Percentiles rank a stretch among this genome's conserved stretches.
Conservation (phyloP, 2,329 filamentous ascomycete species). For the Arthrobotrys sphaeroides region DNA sequence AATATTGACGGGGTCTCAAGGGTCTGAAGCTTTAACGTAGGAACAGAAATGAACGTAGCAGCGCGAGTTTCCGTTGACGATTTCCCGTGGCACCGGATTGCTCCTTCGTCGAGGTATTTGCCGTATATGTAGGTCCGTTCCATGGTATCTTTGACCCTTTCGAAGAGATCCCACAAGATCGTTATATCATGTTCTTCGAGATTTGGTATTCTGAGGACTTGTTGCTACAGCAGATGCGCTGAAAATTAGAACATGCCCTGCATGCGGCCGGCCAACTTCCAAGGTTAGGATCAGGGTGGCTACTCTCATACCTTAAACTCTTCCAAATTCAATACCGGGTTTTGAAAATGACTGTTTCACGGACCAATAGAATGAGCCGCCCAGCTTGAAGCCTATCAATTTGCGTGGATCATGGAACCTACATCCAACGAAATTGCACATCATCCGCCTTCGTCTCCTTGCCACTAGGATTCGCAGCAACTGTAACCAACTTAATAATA, state of each 20-base stretch:
- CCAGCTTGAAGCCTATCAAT: background rate
- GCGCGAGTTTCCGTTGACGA: background rate
- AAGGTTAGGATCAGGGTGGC: too few species aligned
- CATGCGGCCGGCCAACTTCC: background rate
- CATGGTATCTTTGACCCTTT: conserved; percentile 17
- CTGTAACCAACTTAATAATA: conserved; percentile 11
- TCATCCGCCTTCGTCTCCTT: background rate
- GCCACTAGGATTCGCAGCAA: background rate
- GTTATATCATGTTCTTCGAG: conserved; percentile 25
- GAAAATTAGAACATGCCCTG: background rate
- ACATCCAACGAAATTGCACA: conserved; percentile 33
- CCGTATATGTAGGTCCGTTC: conserved; percentile 28
- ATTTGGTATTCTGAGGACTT: conserved; percentile 8
- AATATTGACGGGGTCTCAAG: background rate
- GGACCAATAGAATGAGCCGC: background rate
- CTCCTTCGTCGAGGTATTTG: conserved; percentile 33
- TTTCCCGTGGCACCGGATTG: conserved; percentile 34
- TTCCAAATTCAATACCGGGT: conserved; percentile 19
- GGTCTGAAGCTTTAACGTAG: conserved; percentile 13
- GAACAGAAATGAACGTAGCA: conserved; percentile 20
- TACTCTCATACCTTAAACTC: conserved; percentile 28
- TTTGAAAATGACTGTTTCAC: conserved; percentile 36
- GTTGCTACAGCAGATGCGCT: conserved; percentile 1
- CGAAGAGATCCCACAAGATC: conserved; percentile 22
- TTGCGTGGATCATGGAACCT: background rate